Base-by-base conservation (phyloP, 2,329 filamentous ascomycete species). In the Exophiala sp. region DNA sequence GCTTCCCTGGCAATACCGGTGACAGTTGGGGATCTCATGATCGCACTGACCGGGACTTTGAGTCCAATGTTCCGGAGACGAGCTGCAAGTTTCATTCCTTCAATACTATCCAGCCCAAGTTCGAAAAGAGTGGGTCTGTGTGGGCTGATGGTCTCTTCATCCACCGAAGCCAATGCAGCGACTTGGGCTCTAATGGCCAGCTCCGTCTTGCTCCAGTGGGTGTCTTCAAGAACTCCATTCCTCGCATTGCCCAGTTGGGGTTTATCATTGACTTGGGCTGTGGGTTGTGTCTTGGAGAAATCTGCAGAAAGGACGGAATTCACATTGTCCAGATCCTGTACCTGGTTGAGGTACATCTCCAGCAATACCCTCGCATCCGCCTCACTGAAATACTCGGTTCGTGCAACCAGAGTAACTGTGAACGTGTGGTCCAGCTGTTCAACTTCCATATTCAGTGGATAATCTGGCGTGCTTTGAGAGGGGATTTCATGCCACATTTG, bases 91-190 rank as follows among this genome's bases (percentile, higher is more conserved):
- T 88, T 94, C 65, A 96, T 91, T 1, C 85, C 79, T 66, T 96
- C 90, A 50, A 96, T 94, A 62, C 90, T 95, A 70, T 96, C 91
- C 5, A 96, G 75, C 0, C 90, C 90, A 24, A 96, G 75, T 59
- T 91, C 82, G 32, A 94, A 82, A 9, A 96, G 79, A 11, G 57
- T 54, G 0, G 84, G 84, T 0, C 80, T 80, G 5, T 72, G 67
- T 44, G 79, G 76, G 1, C 69, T 65, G 30, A 95, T 70, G 0
- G 74, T 67, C 1, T 73, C 64, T 2, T 67, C 63, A 0, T 76
- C 63, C 0, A 82, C 62, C 0, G 74, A 76, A 1, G 82, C 79
- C 3, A 95, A 69, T 0, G 63, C 60, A 1, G 84, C 78, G 37
- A 95, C 75, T 59, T 85, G 81, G 2, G 72, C 65, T 21, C 79